A percentile compares a stretch with the other conserved stretches of the same genome.
phyloP scores from a whole-genome alignment of 176 grass and related monocot genomes.

The Carex cristatella region DNA sequence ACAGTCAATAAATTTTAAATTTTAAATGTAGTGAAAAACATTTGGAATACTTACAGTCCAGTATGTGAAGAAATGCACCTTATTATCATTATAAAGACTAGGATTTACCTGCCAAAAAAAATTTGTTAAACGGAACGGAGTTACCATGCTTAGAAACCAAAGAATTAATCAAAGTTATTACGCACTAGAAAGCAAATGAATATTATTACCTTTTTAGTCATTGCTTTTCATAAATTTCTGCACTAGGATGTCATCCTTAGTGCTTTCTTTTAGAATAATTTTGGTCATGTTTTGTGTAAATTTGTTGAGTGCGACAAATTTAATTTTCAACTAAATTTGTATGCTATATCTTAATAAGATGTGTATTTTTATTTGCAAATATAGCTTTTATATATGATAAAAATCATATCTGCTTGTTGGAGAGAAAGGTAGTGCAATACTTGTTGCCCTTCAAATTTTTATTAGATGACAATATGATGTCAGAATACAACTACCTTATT shows the following conservation, averaged over 20 bases:
- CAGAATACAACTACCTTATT: neutral
- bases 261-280: neutral
- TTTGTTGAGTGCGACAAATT: neutral
- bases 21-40: neutral
- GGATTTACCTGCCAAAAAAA: neutral
- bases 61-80: constrained; percentile 2
- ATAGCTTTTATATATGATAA: neutral
- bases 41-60: constrained; percentile 2
- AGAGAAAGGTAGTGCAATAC: neutral
- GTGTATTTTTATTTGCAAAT: neutral
- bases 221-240: neutral
- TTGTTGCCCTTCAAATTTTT: neutral
- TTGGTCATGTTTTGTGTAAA: neutral
- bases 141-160: neutral
- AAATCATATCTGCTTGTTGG: neutral
- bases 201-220: neutral
- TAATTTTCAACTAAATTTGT: neutral
- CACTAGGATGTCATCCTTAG: neutral
- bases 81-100: neutral
- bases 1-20: neutral
- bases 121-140: neutral
- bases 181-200: neutral
- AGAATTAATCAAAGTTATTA: neutral
- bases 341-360: neutral
- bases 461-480: neutral